Conservation (phyloP, 306 rosid species). For the Pueraria montana region DNA sequence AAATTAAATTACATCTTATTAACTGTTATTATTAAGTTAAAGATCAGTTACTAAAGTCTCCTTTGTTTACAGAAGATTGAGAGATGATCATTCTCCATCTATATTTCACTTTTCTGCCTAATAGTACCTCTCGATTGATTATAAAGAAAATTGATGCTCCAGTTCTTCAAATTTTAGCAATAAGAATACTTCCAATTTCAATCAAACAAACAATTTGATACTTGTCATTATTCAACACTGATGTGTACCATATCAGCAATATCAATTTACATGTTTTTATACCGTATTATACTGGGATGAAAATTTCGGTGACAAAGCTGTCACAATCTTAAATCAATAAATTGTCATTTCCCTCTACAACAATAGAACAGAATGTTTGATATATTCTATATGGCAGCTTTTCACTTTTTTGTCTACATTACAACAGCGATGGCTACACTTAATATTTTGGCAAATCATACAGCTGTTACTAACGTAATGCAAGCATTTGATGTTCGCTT, state of each 20-base stretch:
- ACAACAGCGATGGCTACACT: conserved; percentile 34
- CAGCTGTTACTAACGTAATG: conserved; percentile 46
- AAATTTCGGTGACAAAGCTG: conserved; percentile 1
- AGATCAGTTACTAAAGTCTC: no score
- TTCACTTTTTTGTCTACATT: conserved; percentile 35
- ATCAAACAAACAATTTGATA: neutral
- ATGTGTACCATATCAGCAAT: conserved; percentile 10
- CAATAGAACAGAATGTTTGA: conserved; percentile 26
- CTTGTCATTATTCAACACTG: conserved; percentile 39
- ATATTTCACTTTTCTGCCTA: no score
- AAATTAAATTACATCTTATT: no score
- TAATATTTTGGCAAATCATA: conserved; percentile 47
- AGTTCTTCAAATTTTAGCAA: neutral
- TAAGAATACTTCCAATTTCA: conserved; percentile 5
- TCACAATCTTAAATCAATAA: conserved; percentile 20
- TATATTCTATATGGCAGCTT: conserved; percentile 13
- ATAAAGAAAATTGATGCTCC: neutral
- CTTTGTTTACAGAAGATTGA: no score
- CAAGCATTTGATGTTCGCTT: conserved; percentile 69
- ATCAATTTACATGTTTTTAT: conserved; percentile 42
- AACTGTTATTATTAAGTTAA: no score
- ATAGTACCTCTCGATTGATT: no score
- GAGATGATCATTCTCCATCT: no score
- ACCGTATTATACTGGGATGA: conserved; percentile 32
- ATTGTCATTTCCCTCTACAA: conserved; percentile 15